Conservation (phyloP, 2,329 filamentous ascomycete species). For the Phoma sp. region DNA sequence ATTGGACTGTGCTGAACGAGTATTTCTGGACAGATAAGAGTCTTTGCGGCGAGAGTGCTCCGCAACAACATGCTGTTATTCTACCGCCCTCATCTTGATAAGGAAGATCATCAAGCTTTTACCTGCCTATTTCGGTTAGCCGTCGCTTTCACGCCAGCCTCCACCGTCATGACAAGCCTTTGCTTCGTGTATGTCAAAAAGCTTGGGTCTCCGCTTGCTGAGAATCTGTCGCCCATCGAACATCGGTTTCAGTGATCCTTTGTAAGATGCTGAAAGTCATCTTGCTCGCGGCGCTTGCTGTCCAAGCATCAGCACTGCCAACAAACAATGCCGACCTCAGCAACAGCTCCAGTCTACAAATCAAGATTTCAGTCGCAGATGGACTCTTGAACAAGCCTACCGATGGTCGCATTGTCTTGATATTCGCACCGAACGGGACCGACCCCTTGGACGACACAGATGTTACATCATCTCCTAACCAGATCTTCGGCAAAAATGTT, state of each 20-base stretch:
- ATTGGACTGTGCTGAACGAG: no score
- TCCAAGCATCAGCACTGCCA: not conserved
- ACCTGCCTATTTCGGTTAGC: not conserved
- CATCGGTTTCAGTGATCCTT: not conserved
- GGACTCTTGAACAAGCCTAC: constrained; percentile 35
- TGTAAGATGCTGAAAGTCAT: not conserved
- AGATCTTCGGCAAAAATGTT: constrained; percentile 49
- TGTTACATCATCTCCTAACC: constrained; percentile 42
- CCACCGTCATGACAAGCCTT: not conserved
- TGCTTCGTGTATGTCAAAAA: not conserved
- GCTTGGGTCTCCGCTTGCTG: not conserved
- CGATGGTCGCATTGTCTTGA: constrained; percentile 41
- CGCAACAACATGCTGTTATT: no score
- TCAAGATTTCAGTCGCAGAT: constrained; percentile 36
- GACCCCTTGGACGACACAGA: constrained; percentile 47
- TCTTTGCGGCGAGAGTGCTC: no score
- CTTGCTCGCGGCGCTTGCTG: not conserved
- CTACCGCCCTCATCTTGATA: no score
- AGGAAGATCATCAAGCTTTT: no score
- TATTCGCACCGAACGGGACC: constrained; percentile 43
- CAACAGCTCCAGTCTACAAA: not conserved
- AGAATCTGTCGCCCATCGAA: no score
- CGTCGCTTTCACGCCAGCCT: not conserved
- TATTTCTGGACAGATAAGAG: no score
- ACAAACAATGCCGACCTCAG: not conserved